Evolutionary conservation across 768 basidiomycete species (phyloP), one percentile per base, ranked within the genome.

Genomic region (Calocybe cyanea): DNA sequence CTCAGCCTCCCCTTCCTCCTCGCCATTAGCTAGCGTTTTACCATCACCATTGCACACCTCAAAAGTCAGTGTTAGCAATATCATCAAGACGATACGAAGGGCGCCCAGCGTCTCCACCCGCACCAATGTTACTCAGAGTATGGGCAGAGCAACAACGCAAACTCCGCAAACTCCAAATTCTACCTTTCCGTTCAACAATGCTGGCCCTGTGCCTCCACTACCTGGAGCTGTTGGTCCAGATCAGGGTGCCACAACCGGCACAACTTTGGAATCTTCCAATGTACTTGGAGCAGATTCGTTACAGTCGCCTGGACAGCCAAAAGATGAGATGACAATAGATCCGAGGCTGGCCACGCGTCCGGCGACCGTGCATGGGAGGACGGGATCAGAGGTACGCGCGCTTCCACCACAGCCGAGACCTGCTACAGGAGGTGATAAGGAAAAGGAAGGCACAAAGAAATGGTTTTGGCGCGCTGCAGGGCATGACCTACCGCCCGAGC

Each of bases 1-100:
- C 13, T 48, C 56, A 9, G 52, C 51, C 50, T 52, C 41, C 50
- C 62, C 36, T 54, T 46, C 56, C 50, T 44, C 64, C 43, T 54
- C 60, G 33, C 38, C 51, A 19, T 60, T 56, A 46, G 57, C 55
- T 30, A 43, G 47, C 9, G 20, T 38, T 5, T 8, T n/a, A 19
- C 37, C 50, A 40, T 42, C 47, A 8, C 30, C 41, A 2, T 21
- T 42, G 25, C 19, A 38, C 20, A 40, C 48, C 10, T 41, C 55
- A n/a, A 52, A 52, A 23, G 21, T 19, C 14, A 23, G 48, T 21
- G 42, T 45, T 9, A 41, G 21, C 19, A 63, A 62, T 14, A 41
- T 50, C n/a, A 39, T 58, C 14, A 67, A 67, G 37, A 44, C 34
- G 20, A 49, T 58, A 35, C 46, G 46, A 38, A 47, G 40, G 32